Conservation (phyloP, 306 rosid genomes). For the Sindora glabra region DNA sequence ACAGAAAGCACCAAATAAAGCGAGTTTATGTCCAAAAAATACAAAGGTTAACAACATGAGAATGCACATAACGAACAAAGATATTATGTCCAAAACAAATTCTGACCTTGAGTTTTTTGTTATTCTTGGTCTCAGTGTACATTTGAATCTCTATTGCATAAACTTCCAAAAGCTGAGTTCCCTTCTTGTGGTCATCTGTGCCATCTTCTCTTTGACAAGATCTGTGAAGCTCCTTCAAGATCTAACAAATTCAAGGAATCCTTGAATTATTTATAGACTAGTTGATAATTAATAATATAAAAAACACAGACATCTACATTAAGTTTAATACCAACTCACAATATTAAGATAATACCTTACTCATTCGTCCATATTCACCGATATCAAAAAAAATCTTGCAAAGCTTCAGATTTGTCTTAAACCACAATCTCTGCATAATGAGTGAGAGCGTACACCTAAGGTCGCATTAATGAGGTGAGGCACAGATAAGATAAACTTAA, state of each 20-base stretch:
- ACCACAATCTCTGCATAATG: constrained; percentile 82
- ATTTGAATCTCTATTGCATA: constrained; percentile 94
- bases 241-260: constrained; percentile 36
- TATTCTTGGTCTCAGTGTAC: constrained; percentile 97
- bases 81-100: too few relatives aligned
- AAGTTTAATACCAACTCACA: neutral
- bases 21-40: too few relatives aligned
- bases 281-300: neutral
- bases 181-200: constrained; percentile 96
- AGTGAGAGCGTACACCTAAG: constrained; percentile 1
- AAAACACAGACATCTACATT: neutral
- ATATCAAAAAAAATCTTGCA: constrained; percentile 98
- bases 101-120: constrained; percentile 93
- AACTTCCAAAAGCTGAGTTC: constrained; percentile 94
- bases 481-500: constrained; percentile 3
- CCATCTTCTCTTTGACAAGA: constrained; percentile 97
- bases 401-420: constrained; percentile 95
- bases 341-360: constrained; percentile 46
- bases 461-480: constrained; percentile 3
- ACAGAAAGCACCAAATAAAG: too few relatives aligned
- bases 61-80: too few relatives aligned
- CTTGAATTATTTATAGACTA: constrained; percentile 5
- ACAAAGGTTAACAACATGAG: too few relatives aligned
- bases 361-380: constrained; percentile 98
- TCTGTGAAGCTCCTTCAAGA: constrained; percentile 86